Base-by-base conservation (phyloP, 306 rosid genomes). In the Begonia fuchsioides region DNA sequence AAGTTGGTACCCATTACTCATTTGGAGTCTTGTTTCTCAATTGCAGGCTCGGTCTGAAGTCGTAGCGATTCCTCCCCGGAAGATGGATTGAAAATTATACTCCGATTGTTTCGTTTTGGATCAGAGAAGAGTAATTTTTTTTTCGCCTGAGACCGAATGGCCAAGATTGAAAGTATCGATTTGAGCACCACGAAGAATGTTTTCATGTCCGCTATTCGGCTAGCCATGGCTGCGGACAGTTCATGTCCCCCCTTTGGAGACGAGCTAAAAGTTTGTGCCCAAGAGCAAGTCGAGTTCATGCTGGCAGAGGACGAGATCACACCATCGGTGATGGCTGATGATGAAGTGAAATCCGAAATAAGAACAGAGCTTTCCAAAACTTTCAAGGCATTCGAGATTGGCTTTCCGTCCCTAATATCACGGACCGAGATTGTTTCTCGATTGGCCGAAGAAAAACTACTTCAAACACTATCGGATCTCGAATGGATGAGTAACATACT, bases 211-310 rank as follows among this genome's bases (percentile, higher is more conserved):
- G 98, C 98, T 44, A 43, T 90, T 69, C 68, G 85, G 15, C 50
- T 85, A 26, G 98, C 98, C 14, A 51, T 76, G 69, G 81, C 98
- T 60, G 69, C 78, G 44, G 78, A 59, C 46, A 72, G 50, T 52
- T 82, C 85, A 7, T 76, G 80, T 53, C 78, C 86, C 12, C 85
- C 76, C 40, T 85, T 90, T 40, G 94, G 95, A 19, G 76, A 79
- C 13, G 85, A 81, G 70, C 82, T 90, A 41, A 74, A 79, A 74
- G 73, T 65, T 54, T 90, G 92, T 44, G 98, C 98, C 19, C 95
- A 77, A 58, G 94, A 85, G 69, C 98, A 90, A 69, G 92, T 90
- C n/a, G 94, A 85, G 50, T 90, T 39, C 77, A 90, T 90, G 95
- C 50, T 90, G 47, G 82, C 69, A 26, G 95, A 80, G 56, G 95